Conservation (phyloP, 1,284 basidiomycete genomes). For the Heterobasidion occidentale region DNA sequence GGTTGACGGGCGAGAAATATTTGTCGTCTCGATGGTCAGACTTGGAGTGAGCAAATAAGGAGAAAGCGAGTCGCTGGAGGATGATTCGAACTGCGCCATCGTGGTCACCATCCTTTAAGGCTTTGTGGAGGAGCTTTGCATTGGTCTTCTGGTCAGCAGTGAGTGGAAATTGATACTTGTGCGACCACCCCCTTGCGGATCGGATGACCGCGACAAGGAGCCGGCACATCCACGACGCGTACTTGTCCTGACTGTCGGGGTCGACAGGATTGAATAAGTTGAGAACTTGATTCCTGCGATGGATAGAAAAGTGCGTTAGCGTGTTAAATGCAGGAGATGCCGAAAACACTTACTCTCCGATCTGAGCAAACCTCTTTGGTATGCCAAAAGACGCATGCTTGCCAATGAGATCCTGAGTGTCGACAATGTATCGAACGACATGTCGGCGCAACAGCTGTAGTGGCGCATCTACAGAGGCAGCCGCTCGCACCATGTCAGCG, state of each 20-base stretch:
- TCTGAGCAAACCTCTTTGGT: neutral
- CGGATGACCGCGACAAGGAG: neutral
- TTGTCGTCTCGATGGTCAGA: neutral
- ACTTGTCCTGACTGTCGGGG: neutral
- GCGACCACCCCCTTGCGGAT: neutral
- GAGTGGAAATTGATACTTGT: neutral
- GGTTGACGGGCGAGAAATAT: neutral
- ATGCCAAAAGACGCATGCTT: neutral
- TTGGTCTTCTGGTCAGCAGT: neutral
- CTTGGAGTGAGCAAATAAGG: neutral
- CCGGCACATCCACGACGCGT: neutral
- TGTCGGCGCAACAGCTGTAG: neutral
- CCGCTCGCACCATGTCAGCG: neutral
- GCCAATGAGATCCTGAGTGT: neutral
- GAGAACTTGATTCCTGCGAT: neutral
- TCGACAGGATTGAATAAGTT: neutral
- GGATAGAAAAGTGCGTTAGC: neutral
- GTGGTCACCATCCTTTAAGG: neutral
- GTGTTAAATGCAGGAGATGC: neutral
- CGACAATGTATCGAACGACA: neutral
- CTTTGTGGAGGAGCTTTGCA: neutral
- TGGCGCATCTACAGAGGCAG: neutral
- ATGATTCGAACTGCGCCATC: neutral
- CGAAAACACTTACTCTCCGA: neutral
- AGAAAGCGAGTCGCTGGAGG: neutral